phyloP scores from a whole-genome alignment of 2,329 filamentous ascomycete genomes.

The Gremmenia infestans region DNA sequence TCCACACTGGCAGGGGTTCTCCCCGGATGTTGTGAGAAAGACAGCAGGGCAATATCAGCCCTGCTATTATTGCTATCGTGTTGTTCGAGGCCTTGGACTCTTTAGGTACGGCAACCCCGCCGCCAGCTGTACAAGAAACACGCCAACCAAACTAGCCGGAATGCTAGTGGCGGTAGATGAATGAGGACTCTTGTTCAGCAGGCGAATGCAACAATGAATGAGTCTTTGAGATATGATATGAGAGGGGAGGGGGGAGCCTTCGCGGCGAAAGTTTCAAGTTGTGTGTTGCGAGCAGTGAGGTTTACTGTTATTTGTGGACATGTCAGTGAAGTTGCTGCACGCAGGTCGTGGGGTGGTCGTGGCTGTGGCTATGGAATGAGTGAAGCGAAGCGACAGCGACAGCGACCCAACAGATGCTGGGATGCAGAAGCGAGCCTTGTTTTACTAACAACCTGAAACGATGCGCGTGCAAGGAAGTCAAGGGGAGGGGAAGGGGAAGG shows the following conservation, averaged over 20 bases:
- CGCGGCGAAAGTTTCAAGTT: conserved; percentile 24
- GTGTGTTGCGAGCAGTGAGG: conserved; percentile 17
- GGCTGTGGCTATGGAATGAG: no score
- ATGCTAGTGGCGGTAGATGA: background rate
- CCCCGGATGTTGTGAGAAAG: conserved; percentile 24
- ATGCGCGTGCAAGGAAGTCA: background rate
- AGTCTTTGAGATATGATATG: background rate
- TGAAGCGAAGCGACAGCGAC: no score
- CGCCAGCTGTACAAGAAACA: background rate
- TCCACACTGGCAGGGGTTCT: conserved; percentile 20
- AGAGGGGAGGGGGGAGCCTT: background rate
- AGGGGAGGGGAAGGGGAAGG: background rate
- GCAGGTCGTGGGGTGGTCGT: background rate
- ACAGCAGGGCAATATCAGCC: conserved; percentile 29
- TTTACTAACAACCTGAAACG: conserved; percentile 13
- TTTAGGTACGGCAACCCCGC: background rate
- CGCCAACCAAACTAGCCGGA: background rate
- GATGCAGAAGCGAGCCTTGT: background rate
- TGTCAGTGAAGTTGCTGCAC: background rate
- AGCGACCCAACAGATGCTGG: background rate
- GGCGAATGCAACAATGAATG: background rate
- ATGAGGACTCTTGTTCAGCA: background rate
- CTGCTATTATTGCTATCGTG: conserved; percentile 17
- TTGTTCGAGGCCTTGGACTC: background rate
- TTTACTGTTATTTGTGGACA: conserved; percentile 19